Evolutionary conservation across 1,284 basidiomycete genomes (phyloP), one percentile per base, ranked within the genome.

Genomic region (Mycena citricolor): DNA sequence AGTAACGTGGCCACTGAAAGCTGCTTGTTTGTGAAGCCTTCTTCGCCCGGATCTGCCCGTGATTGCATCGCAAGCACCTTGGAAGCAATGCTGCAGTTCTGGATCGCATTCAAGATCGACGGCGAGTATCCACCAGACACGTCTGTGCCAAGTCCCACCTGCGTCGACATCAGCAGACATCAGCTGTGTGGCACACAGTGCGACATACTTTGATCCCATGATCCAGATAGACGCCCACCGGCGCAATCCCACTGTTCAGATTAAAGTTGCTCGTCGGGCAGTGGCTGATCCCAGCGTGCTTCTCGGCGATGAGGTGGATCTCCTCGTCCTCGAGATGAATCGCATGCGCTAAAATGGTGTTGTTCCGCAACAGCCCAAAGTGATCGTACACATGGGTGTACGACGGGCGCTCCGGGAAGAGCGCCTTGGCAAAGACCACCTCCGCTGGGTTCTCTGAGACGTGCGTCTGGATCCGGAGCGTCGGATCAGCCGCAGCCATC

Each of bases 191-290:
- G 20, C 30, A 20, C 37, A 12, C 28, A 21, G 13, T 17, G 17
- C 11, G 20, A 55, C 8, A 46, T 46, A 90, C 89, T 74, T 97
- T 95, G 63, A 97, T 79, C 1, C 90, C 92, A 42, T 67, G 68
- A 62, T 95, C 90, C 17, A 97, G 72, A 65, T 90, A 82, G 55
- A 77, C 70, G 4, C 87, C 88, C 8, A 98, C 79, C 17, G 77
- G 78, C 2, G 91, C 87, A 20, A 88, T 75, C 4, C 94, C 94
- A 51, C 88, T 92, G 30, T 84, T 77, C 44, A 98, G 61, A 66
- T 97, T 90, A 61, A 95, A 86, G 62, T 98, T 99, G 58, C 87
- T 92, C 25, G 85, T 87, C 13, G 95, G 94, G 61, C 94, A 98
- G 65, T 98, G 95, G 54, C 87, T 87, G 32, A 98, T 73, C 10